Percentiles rank a stretch among this genome's conserved stretches.
These are phyloP conservation scores for Betula pendula DNA, from an alignment of 306 rosid species.

Conservation along the genomic window DNA sequence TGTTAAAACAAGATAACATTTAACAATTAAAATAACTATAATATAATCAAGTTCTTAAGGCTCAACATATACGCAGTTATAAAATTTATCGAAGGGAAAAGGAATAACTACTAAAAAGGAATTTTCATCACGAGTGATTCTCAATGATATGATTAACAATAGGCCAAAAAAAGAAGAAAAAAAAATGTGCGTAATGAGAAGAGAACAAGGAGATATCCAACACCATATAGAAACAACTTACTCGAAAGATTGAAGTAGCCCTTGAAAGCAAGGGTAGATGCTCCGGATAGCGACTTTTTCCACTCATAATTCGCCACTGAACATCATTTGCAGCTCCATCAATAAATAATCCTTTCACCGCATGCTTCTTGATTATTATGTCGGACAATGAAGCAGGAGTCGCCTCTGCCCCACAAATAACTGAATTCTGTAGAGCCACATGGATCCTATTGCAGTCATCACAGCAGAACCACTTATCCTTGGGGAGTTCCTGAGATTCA, in stretches of 20 bases:
- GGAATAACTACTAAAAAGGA: constrained; percentile 5
- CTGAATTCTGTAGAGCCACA: constrained; percentile 62
- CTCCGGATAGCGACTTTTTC: constrained; percentile 88
- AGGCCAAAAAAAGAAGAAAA: constrained; percentile 1
- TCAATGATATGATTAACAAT: constrained; percentile 7
- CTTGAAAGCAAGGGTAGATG: constrained; percentile 90
- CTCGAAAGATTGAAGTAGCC: constrained; percentile 93
- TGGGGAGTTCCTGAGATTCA: constrained; percentile 79
- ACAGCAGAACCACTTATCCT: constrained; percentile 98
- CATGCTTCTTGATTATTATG: constrained; percentile 65
- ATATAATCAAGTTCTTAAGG: constrained; percentile 10
- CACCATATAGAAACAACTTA: constrained; percentile 39
- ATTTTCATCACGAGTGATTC: neutral
- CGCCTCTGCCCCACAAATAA: constrained; percentile 62
- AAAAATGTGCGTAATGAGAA: neutral
- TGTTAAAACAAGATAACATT: constrained; percentile 10
- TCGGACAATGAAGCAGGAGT: constrained; percentile 60
- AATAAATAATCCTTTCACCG: constrained; percentile 60
- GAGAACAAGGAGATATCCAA: neutral
- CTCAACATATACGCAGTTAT: neutral
- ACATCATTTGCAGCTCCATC: constrained; percentile 57
- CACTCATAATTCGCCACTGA: constrained; percentile 91
- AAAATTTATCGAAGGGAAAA: neutral
- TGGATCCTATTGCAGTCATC: constrained; percentile 80
- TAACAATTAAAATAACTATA: neutral